phyloP scores from a whole-genome alignment of 768 basidiomycete species.

The Trametes maxima region DNA sequence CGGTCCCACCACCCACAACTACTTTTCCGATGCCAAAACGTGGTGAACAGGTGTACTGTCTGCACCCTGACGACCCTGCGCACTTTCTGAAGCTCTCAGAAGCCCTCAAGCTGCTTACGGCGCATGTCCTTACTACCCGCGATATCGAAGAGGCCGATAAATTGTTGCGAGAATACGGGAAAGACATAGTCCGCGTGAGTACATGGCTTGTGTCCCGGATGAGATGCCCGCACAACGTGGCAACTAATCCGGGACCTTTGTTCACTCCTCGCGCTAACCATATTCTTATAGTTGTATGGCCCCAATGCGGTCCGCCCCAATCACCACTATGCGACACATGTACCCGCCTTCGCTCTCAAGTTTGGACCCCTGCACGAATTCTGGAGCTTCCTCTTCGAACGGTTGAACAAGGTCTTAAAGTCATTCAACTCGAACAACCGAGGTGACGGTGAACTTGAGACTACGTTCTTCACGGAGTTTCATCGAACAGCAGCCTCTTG shows the following conservation, averaged over 20 bases:
- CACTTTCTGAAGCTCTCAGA: constrained; percentile 1
- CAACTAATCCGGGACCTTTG: no score
- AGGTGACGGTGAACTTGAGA: constrained; percentile 32
- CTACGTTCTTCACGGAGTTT: constrained; percentile 3
- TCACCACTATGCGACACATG: constrained; percentile 29
- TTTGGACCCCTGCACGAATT: constrained; percentile 36
- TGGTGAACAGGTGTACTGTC: not conserved
- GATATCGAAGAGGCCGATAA: not conserved
- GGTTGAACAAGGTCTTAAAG: constrained; percentile 41
- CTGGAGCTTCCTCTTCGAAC: constrained; percentile 28
- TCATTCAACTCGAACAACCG: constrained; percentile 39
- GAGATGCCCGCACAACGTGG: no score
- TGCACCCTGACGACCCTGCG: constrained; percentile 7
- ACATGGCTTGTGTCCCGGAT: no score
- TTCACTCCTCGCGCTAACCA: not conserved
- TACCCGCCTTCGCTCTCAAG: constrained; percentile 25
- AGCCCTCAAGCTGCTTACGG: constrained; percentile 8
- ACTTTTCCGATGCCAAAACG: not conserved
- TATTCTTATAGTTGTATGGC: not conserved
- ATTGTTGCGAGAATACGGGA: not conserved
- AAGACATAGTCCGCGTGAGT: not conserved
- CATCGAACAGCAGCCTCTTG: not conserved
- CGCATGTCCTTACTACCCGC: constrained; percentile 10
- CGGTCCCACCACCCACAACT: not conserved
- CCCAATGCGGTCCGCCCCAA: constrained; percentile 20